phyloP scores from a whole-genome alignment of 2,329 filamentous ascomycete genomes.

The Macrophomina phaseolina region DNA sequence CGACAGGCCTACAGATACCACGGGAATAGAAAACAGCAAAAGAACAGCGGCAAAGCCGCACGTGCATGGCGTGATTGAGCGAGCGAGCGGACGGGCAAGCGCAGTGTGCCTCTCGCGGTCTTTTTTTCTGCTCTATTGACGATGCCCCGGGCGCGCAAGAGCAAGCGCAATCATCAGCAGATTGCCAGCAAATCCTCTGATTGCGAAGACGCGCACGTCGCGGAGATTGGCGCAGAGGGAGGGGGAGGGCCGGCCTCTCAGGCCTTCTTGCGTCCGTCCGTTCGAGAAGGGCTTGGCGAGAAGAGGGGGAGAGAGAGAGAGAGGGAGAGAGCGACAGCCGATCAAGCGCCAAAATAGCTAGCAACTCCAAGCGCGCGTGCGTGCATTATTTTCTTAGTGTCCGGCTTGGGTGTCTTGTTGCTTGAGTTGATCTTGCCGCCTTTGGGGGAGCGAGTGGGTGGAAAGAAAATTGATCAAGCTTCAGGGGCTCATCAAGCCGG shows the following conservation, averaged over 20 bases:
- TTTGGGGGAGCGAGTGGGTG: too few species aligned
- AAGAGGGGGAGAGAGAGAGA: too few species aligned
- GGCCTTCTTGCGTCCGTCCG: background rate
- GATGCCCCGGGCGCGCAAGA: background rate
- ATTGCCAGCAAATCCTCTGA: background rate
- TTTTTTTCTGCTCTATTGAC: background rate
- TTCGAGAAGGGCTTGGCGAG: background rate
- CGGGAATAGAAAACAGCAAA: background rate
- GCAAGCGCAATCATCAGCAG: background rate
- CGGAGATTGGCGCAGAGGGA: constrained; percentile 1
- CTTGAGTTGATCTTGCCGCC: too few species aligned
- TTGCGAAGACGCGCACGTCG: constrained; percentile 5
- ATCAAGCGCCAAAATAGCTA: too few species aligned
- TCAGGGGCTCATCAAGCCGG: too few species aligned
- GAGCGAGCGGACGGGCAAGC: background rate
- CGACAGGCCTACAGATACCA: too few species aligned
- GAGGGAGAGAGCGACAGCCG: too few species aligned
- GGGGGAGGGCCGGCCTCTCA: too few species aligned
- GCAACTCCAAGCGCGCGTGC: too few species aligned
- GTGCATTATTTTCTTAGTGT: too few species aligned
- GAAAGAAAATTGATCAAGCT: too few species aligned
- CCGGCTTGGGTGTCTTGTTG: too few species aligned
- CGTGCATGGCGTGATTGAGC: constrained; percentile 12
- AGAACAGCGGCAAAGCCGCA: background rate
- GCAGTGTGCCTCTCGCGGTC: background rate